Conservation (phyloP, 2,329 filamentous ascomycete genomes). For the Colletotrichum simmondsii region DNA sequence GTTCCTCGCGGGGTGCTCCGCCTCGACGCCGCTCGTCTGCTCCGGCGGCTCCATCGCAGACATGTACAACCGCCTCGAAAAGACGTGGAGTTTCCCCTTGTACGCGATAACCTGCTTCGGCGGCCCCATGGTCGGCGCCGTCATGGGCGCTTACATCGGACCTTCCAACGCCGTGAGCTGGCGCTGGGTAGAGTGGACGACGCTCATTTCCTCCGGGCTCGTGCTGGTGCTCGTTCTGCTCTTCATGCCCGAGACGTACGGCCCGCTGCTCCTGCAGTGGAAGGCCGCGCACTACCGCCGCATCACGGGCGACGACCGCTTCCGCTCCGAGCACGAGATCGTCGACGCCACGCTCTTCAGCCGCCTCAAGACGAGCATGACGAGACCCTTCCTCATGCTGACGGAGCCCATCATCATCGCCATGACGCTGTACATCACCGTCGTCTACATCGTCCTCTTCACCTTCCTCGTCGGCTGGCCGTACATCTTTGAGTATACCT, state of each 20-base stretch:
- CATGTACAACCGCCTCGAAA: constrained; percentile 47
- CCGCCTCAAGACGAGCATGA: constrained; percentile 55
- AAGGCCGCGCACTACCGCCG: constrained; percentile 70
- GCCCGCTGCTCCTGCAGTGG: constrained; percentile 62
- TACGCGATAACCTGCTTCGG: constrained; percentile 57
- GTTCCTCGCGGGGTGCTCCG: constrained; percentile 58
- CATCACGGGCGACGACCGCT: constrained; percentile 71
- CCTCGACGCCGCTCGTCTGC: constrained; percentile 55
- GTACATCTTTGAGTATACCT: constrained; percentile 57
- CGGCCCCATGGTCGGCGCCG: constrained; percentile 53
- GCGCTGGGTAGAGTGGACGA: constrained; percentile 73
- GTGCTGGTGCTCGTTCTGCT: constrained; percentile 66
- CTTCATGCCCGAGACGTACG: constrained; percentile 76
- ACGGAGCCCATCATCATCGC: constrained; percentile 52
- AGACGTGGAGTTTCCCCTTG: constrained; percentile 51
- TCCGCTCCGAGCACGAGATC: constrained; percentile 72
- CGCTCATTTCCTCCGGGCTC: constrained; percentile 71
- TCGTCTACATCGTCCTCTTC: constrained; percentile 65
- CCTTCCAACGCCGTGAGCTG: constrained; percentile 63
- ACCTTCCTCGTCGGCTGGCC: constrained; percentile 63
- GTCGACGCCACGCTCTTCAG: constrained; percentile 63
- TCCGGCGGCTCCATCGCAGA: constrained; percentile 56
- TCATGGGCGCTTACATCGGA: constrained; percentile 72
- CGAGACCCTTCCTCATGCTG: constrained; percentile 52
- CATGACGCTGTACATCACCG: constrained; percentile 60